Base-by-base conservation (phyloP, 495 filamentous ascomycete genomes). In the Opeltia flavorubescens region DNA sequence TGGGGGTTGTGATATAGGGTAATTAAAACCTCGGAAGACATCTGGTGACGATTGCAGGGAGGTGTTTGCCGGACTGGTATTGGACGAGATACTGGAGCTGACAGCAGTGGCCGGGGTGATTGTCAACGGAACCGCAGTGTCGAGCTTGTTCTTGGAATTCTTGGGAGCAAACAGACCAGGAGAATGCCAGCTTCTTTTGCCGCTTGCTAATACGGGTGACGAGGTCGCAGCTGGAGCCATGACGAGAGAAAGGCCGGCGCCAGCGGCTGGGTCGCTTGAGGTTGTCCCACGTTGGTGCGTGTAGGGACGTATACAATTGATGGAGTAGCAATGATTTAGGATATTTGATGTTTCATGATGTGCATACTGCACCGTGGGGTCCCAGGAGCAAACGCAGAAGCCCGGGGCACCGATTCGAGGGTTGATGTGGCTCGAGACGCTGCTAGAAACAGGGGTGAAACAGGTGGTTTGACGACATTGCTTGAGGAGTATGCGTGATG, bases 41-140 rank as follows among this genome's bases (percentile, higher is more conserved):
- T 79, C 75, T 7, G 70, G 64, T 11, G 75, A 66, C 25, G 62
- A 52, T 54, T 75, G 68, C 34, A 70, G 55, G 43, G 74, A 74
- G 50, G 68, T 74, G 36, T 67, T 66, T 23, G 62, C 59, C 17
- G 71, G 70, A 33, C 66, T 72, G 24, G 69, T 65, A 48, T 58
- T 52, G 20, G 50, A 49, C 13, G 55, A 55, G 20, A 38, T 35
- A 29, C 44, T 46, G 44, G 53, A 38, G 25, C 43, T 53, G 36
- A 20, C 27, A 15, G 42, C 47, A 15, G 44, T 48, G 33, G 55
- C 50, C 33, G 48, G 38, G 27, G 53, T 58, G 21, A 54, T 24
- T 9, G 44, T 55, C 38, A 49, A 48, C 17, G 55, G 48, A 13
- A 53, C 36, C 15, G 55, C 43, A 7, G 48, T 55, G 39, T 46